These are phyloP conservation scores for Penicillium sp. DNA, from an alignment of 2,329 filamentous ascomycete species.

Conservation along the genomic window DNA sequence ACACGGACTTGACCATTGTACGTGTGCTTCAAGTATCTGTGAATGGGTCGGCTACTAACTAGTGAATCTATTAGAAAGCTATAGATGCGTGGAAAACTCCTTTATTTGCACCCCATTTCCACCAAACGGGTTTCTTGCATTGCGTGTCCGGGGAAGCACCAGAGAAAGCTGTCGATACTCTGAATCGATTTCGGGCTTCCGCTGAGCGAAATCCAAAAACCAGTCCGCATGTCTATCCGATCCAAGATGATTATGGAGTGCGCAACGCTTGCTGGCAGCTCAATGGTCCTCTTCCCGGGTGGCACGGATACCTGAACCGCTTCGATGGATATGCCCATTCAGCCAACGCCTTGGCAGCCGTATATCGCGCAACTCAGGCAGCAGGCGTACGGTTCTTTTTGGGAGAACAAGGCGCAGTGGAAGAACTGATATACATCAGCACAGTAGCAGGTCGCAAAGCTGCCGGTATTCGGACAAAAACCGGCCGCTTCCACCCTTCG, in stretches of 20 bases:
- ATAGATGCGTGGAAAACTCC: slow-evolving; percentile 51
- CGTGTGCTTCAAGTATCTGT: slow-evolving; percentile 11
- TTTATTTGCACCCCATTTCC: slow-evolving; percentile 51
- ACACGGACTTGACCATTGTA: slow-evolving; percentile 51
- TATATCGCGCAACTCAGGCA: slow-evolving; percentile 42
- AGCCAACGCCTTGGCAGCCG: slow-evolving; percentile 46
- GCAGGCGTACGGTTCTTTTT: slow-evolving; percentile 43
- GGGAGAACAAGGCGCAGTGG: slow-evolving; percentile 37
- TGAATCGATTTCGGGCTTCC: slow-evolving; percentile 42
- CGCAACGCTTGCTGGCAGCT: slow-evolving; percentile 46
- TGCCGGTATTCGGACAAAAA: slow-evolving; percentile 36
- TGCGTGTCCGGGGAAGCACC: slow-evolving; percentile 47
- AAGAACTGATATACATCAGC: slow-evolving; percentile 37
- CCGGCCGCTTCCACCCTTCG: slow-evolving; percentile 36
- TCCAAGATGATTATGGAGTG: slow-evolving; percentile 40
- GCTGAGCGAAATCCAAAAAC: slow-evolving; percentile 32
- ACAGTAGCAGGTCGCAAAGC: slow-evolving; percentile 15
- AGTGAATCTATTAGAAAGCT: slow-evolving; percentile 38
- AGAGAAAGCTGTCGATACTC: slow-evolving; percentile 44
- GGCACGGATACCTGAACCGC: slow-evolving; percentile 55
- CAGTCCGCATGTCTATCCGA: slow-evolving; percentile 36
- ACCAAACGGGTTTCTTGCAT: slow-evolving; percentile 49
- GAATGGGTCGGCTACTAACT: not conserved
- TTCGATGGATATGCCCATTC: slow-evolving; percentile 55
- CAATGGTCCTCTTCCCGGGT: slow-evolving; percentile 46